Evolutionary conservation across 805 yeast genomes (phyloP).

Genomic region (Wickerhamomyces xylosicus): DNA sequence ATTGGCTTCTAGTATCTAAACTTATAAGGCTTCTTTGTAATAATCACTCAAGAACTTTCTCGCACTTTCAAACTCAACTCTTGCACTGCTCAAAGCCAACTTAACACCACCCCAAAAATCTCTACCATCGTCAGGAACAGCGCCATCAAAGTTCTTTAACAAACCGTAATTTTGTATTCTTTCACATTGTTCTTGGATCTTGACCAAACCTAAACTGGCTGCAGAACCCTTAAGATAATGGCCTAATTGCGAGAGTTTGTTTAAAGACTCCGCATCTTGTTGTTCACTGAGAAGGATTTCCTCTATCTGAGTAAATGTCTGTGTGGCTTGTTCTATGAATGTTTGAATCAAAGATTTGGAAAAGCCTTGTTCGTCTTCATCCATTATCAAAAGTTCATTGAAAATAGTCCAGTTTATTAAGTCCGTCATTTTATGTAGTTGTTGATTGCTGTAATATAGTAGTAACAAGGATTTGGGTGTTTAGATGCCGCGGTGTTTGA

Average conservation of each 20-base stretch:
- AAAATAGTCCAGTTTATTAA: constrained; percentile 84
- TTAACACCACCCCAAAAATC: constrained; percentile 28
- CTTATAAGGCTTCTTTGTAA: constrained; percentile 28
- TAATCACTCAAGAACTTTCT: constrained; percentile 41
- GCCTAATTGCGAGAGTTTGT: constrained; percentile 63
- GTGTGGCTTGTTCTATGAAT: constrained; percentile 81
- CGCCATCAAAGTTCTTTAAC: constrained; percentile 23
- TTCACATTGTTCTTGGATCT: constrained; percentile 83
- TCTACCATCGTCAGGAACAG: constrained; percentile 10
- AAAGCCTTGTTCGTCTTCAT: constrained; percentile 92
- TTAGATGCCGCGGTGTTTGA: too few relatives aligned
- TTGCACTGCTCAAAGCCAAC: constrained; percentile 44
- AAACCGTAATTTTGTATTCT: constrained; percentile 83
- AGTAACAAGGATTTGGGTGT: too few relatives aligned
- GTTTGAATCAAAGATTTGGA: constrained; percentile 68
- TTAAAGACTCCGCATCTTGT: constrained; percentile 23
- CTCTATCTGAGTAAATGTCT: constrained; percentile 67
- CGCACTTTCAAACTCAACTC: constrained; percentile 39
- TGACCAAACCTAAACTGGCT: constrained; percentile 80
- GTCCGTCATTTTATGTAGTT: constrained; percentile 30
- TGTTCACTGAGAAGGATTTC: constrained; percentile 26
- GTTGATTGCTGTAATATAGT: neutral
- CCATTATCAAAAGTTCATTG: constrained; percentile 86
- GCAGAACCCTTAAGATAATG: constrained; percentile 94
- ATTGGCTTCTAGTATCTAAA: too few relatives aligned